Conservation (phyloP, 441 rosid species). For the Eruca vesicaria region DNA sequence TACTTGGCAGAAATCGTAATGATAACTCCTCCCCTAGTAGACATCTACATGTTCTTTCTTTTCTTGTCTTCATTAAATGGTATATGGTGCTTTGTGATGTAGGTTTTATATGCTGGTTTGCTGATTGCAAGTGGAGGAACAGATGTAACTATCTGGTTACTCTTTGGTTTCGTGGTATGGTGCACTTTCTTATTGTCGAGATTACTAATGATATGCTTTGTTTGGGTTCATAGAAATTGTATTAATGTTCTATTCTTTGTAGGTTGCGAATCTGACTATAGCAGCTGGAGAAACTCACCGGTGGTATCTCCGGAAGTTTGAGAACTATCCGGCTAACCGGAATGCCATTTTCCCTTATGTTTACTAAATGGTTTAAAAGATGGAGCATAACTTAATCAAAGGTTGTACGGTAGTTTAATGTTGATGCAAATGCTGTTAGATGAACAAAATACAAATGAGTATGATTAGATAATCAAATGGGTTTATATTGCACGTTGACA, state of each 20-base stretch:
- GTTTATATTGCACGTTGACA: no score
- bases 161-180: constrained; percentile 60
- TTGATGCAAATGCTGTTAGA: not conserved
- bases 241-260: not conserved
- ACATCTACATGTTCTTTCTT: not conserved
- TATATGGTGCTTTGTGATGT: constrained; percentile 1
- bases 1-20: constrained; percentile 82
- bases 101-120: constrained; percentile 71
- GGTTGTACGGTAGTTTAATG: not conserved
- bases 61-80: not conserved
- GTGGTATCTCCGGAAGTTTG: constrained; percentile 73
- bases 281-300: constrained; percentile 75
- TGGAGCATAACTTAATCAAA: not conserved
- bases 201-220: not conserved
- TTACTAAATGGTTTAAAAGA: constrained; percentile 29
- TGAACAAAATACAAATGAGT: not conserved
- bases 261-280: constrained; percentile 63
- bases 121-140: constrained; percentile 72
- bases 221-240: not conserved
- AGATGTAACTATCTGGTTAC: constrained; percentile 63
- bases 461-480: not conserved
- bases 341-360: constrained; percentile 53
- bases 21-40: not conserved
- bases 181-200: not conserved
- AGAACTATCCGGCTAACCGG: constrained; percentile 58